These are phyloP conservation scores for Conringia planisiliqua DNA, from an alignment of 345 rosid genomes.

Conservation along the genomic window DNA sequence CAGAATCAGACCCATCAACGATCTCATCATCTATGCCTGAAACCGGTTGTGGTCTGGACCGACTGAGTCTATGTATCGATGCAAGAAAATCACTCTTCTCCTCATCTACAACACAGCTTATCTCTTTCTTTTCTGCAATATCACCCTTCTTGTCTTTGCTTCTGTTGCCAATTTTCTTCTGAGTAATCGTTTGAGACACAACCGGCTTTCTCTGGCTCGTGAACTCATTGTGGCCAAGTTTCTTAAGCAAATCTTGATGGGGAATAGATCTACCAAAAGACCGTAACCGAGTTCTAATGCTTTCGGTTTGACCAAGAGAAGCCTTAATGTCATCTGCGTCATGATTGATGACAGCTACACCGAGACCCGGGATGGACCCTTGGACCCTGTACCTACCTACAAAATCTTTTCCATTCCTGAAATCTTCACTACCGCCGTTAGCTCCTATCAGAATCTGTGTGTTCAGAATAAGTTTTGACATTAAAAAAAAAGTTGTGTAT, in stretches of 20 bases:
- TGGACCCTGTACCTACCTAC: constrained; percentile 62
- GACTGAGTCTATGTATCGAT: constrained; percentile 43
- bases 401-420: constrained; percentile 50
- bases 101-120: constrained; percentile 26
- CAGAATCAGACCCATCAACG: constrained; percentile 18
- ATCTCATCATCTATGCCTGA: constrained; percentile 21
- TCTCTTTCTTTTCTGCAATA: constrained; percentile 21
- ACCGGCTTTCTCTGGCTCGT: constrained; percentile 20
- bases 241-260: constrained; percentile 46
- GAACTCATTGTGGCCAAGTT: constrained; percentile 39
- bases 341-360: constrained; percentile 29
- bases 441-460: constrained; percentile 58
- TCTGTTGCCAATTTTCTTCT: constrained; percentile 43
- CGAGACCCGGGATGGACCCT: constrained; percentile 63
- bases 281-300: constrained; percentile 61
- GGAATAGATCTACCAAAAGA: constrained; percentile 61
- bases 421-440: constrained; percentile 54
- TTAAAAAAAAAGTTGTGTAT: background rate
- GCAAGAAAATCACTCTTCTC: constrained; percentile 26
- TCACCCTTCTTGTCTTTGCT: constrained; percentile 37
- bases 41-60: constrained; percentile 54
- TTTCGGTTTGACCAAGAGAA: constrained; percentile 71
- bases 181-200: constrained; percentile 35
- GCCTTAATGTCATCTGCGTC: constrained; percentile 37
- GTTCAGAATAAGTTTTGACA: background rate